Conservation (phyloP, 495 filamentous ascomycete species). For the Friedmanniomyces endolithicus region DNA sequence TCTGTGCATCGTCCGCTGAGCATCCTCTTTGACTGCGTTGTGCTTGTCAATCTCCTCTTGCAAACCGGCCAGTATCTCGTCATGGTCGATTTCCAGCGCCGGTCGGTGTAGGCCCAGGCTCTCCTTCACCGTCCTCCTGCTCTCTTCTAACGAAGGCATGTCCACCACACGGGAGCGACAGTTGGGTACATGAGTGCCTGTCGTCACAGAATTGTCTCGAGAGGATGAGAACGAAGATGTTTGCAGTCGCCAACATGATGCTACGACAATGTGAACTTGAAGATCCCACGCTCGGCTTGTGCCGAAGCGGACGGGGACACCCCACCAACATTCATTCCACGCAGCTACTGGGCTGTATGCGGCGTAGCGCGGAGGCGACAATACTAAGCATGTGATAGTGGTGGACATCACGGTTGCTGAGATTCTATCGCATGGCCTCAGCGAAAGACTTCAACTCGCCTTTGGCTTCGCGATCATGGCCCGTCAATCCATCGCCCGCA, state of each 20-base stretch:
- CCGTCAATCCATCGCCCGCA: not conserved
- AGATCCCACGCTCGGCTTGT: no score
- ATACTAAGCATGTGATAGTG: not conserved
- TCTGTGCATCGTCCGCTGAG: not conserved
- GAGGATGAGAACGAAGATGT: no score
- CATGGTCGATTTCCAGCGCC: conserved; percentile 8
- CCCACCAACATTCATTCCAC: not conserved
- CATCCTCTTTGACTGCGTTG: conserved; percentile 17
- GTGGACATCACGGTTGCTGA: not conserved
- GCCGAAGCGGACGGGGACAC: no score
- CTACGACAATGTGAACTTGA: no score
- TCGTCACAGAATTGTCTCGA: not conserved
- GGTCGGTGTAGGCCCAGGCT: conserved; percentile 4
- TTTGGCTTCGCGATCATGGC: not conserved
- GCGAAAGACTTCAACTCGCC: not conserved
- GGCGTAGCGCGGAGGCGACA: not conserved
- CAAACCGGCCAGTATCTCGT: conserved; percentile 15
- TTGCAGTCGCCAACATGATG: no score
- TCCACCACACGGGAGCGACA: not conserved
- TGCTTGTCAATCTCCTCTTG: conserved; percentile 19
- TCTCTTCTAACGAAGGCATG: conserved; percentile 19
- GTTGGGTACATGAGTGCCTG: not conserved
- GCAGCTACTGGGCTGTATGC: not conserved
- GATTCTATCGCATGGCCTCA: not conserved
- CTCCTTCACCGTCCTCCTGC: conserved; percentile 8